phyloP scores from a whole-genome alignment of 148 eudicot species.

The Silene uniflora region DNA sequence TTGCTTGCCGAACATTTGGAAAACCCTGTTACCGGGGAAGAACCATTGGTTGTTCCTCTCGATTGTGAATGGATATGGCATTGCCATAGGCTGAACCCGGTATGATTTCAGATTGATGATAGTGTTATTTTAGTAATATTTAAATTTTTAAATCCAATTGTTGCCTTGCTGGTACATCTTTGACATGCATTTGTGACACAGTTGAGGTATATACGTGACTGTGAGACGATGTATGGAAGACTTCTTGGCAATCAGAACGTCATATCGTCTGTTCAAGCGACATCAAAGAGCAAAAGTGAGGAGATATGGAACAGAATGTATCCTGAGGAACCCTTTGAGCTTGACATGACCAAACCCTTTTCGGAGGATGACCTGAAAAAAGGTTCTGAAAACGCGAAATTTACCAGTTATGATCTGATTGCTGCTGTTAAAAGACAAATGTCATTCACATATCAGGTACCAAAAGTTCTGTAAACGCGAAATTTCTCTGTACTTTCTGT shows the following conservation, averaged over 20 bases:
- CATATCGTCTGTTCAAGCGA: constrained; percentile 56
- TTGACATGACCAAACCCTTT: constrained; percentile 31
- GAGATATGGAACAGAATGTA: constrained; percentile 56
- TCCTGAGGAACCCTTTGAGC: constrained; percentile 61
- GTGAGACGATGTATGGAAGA: constrained; percentile 64
- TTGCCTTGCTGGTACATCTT: background rate
- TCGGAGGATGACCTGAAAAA: constrained; percentile 22
- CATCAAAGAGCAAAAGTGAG: constrained; percentile 40
- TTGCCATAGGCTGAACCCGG: constrained; percentile 86
- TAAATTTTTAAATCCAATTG: background rate
- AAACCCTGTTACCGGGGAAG: constrained; percentile 25
- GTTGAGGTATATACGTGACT: constrained; percentile 71
- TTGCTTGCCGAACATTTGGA: constrained; percentile 58
- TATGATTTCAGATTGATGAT: constrained; percentile 3
- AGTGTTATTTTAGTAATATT: too few species aligned
- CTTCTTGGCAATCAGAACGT: constrained; percentile 58
- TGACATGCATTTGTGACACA: constrained; percentile 22
- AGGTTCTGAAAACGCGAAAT: constrained; percentile 31
- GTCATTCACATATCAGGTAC: constrained; percentile 78
- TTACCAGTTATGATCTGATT: constrained; percentile 65
- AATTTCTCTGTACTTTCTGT: background rate
- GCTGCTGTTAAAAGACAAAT: constrained; percentile 70
- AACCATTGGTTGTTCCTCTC: constrained; percentile 76
- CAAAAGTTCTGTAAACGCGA: too few species aligned
- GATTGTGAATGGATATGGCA: constrained; percentile 95